A percentile compares a stretch with the other conserved stretches of the same genome.
Conservation (phyloP, 2,329 filamentous ascomycete genomes). For the Nigrospora sphaerica region DNA sequence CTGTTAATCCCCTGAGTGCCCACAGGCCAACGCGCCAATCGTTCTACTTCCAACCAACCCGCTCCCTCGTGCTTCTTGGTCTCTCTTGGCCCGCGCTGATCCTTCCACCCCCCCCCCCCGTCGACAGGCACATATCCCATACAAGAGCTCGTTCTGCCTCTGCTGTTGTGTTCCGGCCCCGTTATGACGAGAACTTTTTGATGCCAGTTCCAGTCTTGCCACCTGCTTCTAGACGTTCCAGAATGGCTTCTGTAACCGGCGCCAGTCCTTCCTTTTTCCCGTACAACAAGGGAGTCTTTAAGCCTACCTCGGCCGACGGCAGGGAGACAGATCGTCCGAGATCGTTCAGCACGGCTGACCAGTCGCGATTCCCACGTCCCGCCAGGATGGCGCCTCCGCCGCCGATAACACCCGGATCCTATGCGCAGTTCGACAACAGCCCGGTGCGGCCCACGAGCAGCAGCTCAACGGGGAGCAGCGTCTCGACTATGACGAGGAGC, state of each 20-base stretch:
- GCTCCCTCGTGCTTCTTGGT: too few relatives aligned
- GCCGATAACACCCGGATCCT: slow-evolving; percentile 14
- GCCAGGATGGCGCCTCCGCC: not conserved
- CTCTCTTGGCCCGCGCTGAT: too few relatives aligned
- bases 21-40: not conserved
- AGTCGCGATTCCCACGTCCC: slow-evolving; percentile 3
- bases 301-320: not conserved
- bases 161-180: slow-evolving; percentile 9
- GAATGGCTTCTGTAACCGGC: slow-evolving; percentile 12
- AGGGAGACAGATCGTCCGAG: slow-evolving; percentile 7
- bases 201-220: slow-evolving; percentile 7
- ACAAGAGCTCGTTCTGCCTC: slow-evolving; percentile 17
- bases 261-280: slow-evolving; percentile 10
- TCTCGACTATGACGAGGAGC: slow-evolving; percentile 16
- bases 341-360: slow-evolving; percentile 10
- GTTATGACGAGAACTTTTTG: slow-evolving; percentile 14
- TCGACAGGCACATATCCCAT: slow-evolving; percentile 4
- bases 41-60: not conserved
- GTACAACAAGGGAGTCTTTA: slow-evolving; percentile 6
- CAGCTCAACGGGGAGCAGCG: slow-evolving; percentile 17
- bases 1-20: slow-evolving; percentile 1
- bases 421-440: slow-evolving; percentile 21
- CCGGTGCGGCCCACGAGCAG: slow-evolving; percentile 10
- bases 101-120: too few relatives aligned
- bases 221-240: slow-evolving; percentile 1